Evolutionary conservation across 129 eudicot genomes (phyloP).

Genomic region (Pseudognaphalium luteoalbum): DNA sequence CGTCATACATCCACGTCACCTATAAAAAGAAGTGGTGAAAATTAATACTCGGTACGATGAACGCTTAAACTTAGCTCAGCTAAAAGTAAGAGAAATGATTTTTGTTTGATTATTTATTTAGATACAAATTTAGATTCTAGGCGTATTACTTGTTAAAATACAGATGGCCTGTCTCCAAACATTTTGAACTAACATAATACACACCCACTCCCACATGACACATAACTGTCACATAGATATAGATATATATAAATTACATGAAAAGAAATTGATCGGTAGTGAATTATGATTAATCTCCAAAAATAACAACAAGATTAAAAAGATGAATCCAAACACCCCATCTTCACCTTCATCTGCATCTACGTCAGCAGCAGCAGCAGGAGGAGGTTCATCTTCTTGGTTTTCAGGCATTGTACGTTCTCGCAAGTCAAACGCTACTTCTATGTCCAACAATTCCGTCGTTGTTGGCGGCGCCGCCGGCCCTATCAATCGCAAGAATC

Average conservation of each 20-base stretch:
- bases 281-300: neutral
- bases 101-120: too few species aligned
- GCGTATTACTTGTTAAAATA: too few species aligned
- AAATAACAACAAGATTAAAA: neutral
- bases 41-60: too few species aligned
- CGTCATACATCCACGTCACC: too few species aligned
- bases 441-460: slow-evolving; percentile 34
- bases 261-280: neutral
- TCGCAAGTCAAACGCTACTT: slow-evolving; percentile 49
- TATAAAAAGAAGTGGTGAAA: too few species aligned
- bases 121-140: too few species aligned
- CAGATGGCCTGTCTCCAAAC: too few species aligned
- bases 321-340: slow-evolving; percentile 43
- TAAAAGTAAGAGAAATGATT: too few species aligned
- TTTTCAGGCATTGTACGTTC: slow-evolving; percentile 86
- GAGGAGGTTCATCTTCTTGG: slow-evolving; percentile 45
- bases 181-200: too few species aligned
- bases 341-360: slow-evolving; percentile 45
- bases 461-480: slow-evolving; percentile 28
- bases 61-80: too few species aligned
- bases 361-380: slow-evolving; percentile 26
- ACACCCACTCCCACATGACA: neutral
- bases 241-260: too few species aligned
- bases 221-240: neutral
- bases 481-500: slow-evolving; percentile 68